Conservation (phyloP, 108 stramenopile species). For the Stephanodiscus minutulus region DNA sequence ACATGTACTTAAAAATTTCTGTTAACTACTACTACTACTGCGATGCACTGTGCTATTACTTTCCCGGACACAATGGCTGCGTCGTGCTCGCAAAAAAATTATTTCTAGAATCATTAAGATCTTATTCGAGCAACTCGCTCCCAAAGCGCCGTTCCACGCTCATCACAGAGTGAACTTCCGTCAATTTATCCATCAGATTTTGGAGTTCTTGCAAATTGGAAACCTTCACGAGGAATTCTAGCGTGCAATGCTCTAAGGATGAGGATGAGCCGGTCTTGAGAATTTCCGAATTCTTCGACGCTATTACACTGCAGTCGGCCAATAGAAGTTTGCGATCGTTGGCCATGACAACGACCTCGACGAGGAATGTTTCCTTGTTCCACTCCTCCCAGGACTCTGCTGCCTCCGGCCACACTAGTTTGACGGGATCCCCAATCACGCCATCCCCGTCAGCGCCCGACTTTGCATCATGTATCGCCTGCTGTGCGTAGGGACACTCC, state of each 20-base stretch:
- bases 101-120: background rate
- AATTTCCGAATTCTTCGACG: conserved; percentile 77
- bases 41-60: too few species aligned
- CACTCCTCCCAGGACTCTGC: conserved; percentile 50
- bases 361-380: conserved; percentile 48
- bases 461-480: conserved; percentile 62
- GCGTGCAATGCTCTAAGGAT: conserved; percentile 71
- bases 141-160: conserved; percentile 67
- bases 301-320: conserved; percentile 85
- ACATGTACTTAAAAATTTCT: too few species aligned
- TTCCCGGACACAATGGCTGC: too few species aligned
- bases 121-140: conserved; percentile 13
- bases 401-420: conserved; percentile 48
- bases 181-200: conserved; percentile 74
- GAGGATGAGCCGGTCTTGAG: conserved; percentile 79
- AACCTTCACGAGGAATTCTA: conserved; percentile 78
- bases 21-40: too few species aligned
- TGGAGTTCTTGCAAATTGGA: conserved; percentile 73
- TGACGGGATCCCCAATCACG: conserved; percentile 28
- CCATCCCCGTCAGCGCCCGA: conserved; percentile 35
- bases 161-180: conserved; percentile 75
- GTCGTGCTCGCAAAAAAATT: too few species aligned
- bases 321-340: conserved; percentile 80
- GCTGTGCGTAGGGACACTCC: conserved; percentile 75
- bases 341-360: conserved; percentile 72